Percentiles rank a stretch among this genome's conserved stretches.
phyloP scores from a whole-genome alignment of 148 eudicot genomes.

The Chenopodium formosanum region DNA sequence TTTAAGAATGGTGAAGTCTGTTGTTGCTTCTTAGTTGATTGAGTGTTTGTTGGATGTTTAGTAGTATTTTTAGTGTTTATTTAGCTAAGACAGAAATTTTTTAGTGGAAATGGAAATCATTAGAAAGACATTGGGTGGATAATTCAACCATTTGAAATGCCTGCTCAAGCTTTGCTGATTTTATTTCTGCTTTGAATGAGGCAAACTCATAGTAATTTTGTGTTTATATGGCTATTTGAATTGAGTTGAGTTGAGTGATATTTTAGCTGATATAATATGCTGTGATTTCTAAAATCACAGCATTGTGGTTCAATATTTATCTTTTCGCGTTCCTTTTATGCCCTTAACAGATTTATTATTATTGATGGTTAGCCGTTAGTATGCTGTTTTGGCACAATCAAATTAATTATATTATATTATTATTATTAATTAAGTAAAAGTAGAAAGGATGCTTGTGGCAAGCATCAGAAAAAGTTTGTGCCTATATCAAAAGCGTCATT shows the following conservation, averaged over 20 bases:
- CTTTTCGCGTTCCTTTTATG: background rate
- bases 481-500: conserved; percentile 21
- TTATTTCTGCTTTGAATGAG: background rate
- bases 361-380: background rate
- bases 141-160: too few species aligned
- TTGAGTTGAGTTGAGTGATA: background rate
- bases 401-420: conserved; percentile 1
- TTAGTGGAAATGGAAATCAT: too few species aligned
- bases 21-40: too few species aligned
- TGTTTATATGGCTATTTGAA: background rate
- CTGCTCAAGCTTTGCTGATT: too few species aligned
- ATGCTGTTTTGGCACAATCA: background rate
- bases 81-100: too few species aligned
- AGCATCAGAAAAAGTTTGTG: conserved; percentile 25
- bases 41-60: too few species aligned
- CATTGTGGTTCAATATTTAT: background rate
- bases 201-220: background rate
- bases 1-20: too few species aligned
- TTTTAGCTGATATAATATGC: background rate
- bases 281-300: background rate
- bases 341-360: background rate
- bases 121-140: too few species aligned
- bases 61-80: too few species aligned
- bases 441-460: conserved; percentile 26
- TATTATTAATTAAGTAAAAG: background rate